Evolutionary conservation across 1,284 basidiomycete species (phyloP), one percentile per base, ranked within the genome.

Genomic region (Abortiporus biennis): DNA sequence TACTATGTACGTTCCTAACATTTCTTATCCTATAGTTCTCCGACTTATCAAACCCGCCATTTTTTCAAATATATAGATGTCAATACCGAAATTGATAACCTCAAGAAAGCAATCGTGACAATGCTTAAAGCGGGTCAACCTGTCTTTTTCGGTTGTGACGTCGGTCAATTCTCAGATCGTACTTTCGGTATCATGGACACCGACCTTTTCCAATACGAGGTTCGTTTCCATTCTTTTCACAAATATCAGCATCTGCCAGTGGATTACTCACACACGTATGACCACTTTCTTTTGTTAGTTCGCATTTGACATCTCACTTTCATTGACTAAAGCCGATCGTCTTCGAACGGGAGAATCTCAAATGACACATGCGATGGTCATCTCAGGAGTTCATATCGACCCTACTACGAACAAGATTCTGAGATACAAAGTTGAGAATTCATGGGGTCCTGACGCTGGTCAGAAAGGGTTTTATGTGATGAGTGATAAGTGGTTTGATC

Each of bases 351-450:
- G 81, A 43, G 92, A 97, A 57, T 87, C 83, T 6, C 65, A 82
- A 16, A 94, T 94, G 89, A 93, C 90, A 1, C 92, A 94, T 59
- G 91, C 90, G 3, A 92, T 92, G 91, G 90, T 93, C 39, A 92
- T 96, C 57, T 85, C 86, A 16, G 92, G 79, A 16, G 92, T 93
- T n/a, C 92, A 95, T 59, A 67, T 96, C 42, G 89, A 93, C 57
- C 56, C 65, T 12, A 67, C 67, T 24, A 63, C 66, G 0, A 91
- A 91, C 36, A 79, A 78, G 45, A 84, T 92, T 1, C 66, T 93
- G 23, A 74, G 92, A 9, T 98, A 91, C 76, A 88, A 92, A 64
- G 89, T 97, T 9, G 93, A 98, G 72, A 98, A 98, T 69, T 87
- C 82, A 6, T 98, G 94, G 95, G 87, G 90, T 19, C 77, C 82